These are phyloP conservation scores for Encephalitozoon intestinalis DNA, from an alignment of 371 early-diverging fungal species.

Conservation along the genomic window DNA sequence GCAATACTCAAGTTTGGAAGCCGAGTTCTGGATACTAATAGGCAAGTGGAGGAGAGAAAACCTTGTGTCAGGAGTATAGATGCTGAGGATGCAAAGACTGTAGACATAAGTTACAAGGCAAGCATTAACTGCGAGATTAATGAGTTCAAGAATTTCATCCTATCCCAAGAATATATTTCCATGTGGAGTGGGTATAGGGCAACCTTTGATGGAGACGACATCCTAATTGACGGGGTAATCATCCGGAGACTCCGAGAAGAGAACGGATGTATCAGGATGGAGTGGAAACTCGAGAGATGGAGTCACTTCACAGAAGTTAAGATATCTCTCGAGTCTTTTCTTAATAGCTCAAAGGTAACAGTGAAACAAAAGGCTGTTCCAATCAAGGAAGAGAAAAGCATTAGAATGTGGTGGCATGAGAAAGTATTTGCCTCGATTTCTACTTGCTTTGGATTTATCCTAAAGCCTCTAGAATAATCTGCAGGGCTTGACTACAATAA, in stretches of 20 bases:
- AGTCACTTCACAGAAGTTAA: conserved; percentile 11
- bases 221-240: neutral
- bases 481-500: neutral
- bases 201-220: neutral
- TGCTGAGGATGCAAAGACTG: conserved; percentile 2
- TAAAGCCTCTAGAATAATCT: conserved; percentile 5
- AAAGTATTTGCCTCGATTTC: conserved; percentile 28
- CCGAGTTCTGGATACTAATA: conserved; percentile 8
- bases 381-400: neutral
- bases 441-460: conserved; percentile 23
- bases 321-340: neutral
- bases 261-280: conserved; percentile 1
- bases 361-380: conserved; percentile 29
- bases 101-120: neutral
- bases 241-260: neutral
- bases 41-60: neutral
- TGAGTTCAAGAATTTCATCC: conserved; percentile 15
- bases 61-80: neutral
- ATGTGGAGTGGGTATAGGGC: conserved; percentile 12
- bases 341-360: conserved; percentile 20
- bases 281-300: conserved; percentile 41
- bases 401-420: conserved; percentile 33
- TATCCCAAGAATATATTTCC: neutral
- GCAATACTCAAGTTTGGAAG: conserved; percentile 41
- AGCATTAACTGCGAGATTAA: conserved; percentile 12